Evolutionary conservation across 345 rosid genomes (phyloP), one percentile per base, ranked within the genome.

Genomic region (Brassica juncea): DNA sequence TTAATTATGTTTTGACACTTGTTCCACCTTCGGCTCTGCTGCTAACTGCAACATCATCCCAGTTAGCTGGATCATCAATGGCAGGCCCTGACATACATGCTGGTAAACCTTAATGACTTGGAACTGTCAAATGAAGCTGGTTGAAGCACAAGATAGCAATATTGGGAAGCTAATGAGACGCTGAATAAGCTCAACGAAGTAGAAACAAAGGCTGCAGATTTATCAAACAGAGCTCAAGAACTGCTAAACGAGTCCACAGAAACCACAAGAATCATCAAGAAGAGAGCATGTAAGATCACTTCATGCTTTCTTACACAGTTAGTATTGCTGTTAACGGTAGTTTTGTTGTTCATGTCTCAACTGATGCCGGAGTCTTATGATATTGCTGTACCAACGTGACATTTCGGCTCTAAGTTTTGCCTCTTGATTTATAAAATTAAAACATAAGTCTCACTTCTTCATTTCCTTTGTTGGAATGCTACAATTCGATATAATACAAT

Each of bases 331-430:
- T n/a, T 70, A 77, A 35, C 71, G 8, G 89, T 86, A 62, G 76
- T 86, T 74, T 75, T 85, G 86, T 64, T 82, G 19, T 59, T 85
- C 67, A 44, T 84, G 72, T 75, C 64, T 79, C 86, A 82, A 80
- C 60, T 86, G 68, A 82, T 85, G 11, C 82, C 89, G 44, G 79
- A 69, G 58, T 42, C 63, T 9, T 10, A 76, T 0, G 81, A 81
- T 76, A 71, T 80, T 80, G 89, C 79, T 80, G 89, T 87, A 57
- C 97, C 97, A 71, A 92, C 97, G 7, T 92, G 79, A 79, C 15
- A 23, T n/a, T n/a, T 10, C 5, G 4, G 2, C 4, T 1, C 3
- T 32, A 32, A 32, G 35, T 2, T 32, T 32, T 32, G 31, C 31
- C 35, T 4, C 5, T 32, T 4, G 35, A n/a, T 32, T 32, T 32